These are phyloP conservation scores for Kwoniella botswanensis DNA, from an alignment of 768 basidiomycete genomes.

Conservation along the genomic window DNA sequence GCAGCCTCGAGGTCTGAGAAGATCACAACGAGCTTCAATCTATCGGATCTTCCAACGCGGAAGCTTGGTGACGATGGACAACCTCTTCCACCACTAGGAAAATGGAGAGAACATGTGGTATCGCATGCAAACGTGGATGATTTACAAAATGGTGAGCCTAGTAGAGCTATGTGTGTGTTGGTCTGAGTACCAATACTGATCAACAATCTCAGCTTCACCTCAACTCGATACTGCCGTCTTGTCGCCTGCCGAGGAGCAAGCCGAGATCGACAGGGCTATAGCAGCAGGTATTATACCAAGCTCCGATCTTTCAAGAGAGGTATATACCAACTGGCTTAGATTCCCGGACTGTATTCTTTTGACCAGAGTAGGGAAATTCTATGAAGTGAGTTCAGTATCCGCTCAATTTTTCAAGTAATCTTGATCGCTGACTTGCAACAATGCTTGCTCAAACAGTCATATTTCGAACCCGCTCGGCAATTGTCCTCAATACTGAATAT, in stretches of 20 bases:
- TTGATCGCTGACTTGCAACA: not conserved
- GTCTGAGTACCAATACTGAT: too few relatives aligned
- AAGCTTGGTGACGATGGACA: conserved; percentile 1
- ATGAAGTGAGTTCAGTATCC: conserved; percentile 76
- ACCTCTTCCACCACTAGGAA: conserved; percentile 6
- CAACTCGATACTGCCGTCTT: not conserved
- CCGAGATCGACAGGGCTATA: conserved; percentile 19
- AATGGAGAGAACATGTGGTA: conserved; percentile 12
- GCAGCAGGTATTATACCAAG: conserved; percentile 36
- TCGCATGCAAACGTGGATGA: not conserved
- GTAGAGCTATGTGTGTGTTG: too few relatives aligned
- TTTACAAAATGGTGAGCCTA: not conserved
- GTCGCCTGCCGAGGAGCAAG: conserved; percentile 13
- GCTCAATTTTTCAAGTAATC: not conserved
- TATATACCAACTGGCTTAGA: conserved; percentile 70
- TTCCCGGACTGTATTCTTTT: conserved; percentile 90
- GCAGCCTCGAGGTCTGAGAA: not conserved
- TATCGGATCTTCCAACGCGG: conserved; percentile 12
- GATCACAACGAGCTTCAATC: not conserved
- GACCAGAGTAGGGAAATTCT: conserved; percentile 92
- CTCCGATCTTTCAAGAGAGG: conserved; percentile 70
- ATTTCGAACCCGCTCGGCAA: conserved; percentile 86
- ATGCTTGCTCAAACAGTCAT: conserved; percentile 66
- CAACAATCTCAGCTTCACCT: not conserved
- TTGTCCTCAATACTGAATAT: conserved; percentile 78